Percentiles rank a stretch among this genome's conserved stretches.
phyloP scores from a whole-genome alignment of 306 rosid species.

The Urtica urens region DNA sequence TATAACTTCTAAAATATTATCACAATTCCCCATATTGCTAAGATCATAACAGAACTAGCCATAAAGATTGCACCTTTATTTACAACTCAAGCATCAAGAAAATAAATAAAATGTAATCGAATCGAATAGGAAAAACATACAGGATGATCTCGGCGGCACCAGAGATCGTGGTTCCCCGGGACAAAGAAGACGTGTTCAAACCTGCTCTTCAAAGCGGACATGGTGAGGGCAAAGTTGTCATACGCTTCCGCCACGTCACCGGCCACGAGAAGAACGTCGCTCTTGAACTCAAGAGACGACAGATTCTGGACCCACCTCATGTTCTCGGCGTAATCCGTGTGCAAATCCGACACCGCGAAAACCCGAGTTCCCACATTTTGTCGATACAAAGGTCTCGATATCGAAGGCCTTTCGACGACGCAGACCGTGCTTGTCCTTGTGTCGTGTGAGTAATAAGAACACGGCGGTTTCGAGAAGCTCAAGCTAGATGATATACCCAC shows the following conservation, averaged over 20 bases:
- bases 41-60: too few species aligned
- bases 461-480: slow-evolving; percentile 20
- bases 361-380: slow-evolving; percentile 41
- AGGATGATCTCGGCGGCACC: slow-evolving; percentile 69
- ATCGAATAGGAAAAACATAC: too few species aligned
- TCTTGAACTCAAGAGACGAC: slow-evolving; percentile 27
- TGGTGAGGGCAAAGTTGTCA: slow-evolving; percentile 43
- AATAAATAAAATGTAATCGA: too few species aligned
- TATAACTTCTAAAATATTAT: too few species aligned
- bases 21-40: too few species aligned
- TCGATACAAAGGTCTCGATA: slow-evolving; percentile 31
- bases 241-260: slow-evolving; percentile 82
- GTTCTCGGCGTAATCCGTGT: slow-evolving; percentile 73
- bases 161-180: slow-evolving; percentile 85
- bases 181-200: slow-evolving; percentile 59
- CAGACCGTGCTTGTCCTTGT: slow-evolving; percentile 28
- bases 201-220: slow-evolving; percentile 66
- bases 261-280: slow-evolving; percentile 64
- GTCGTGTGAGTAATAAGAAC: slow-evolving; percentile 18
- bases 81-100: too few species aligned
- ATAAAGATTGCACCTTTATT: too few species aligned
- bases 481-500: slow-evolving; percentile 30
- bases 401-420: slow-evolving; percentile 33
- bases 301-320: slow-evolving; percentile 61
- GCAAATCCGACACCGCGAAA: slow-evolving; percentile 72